These are phyloP conservation scores for Populus deltoides DNA, from an alignment of 345 rosid species.

Conservation along the genomic window DNA sequence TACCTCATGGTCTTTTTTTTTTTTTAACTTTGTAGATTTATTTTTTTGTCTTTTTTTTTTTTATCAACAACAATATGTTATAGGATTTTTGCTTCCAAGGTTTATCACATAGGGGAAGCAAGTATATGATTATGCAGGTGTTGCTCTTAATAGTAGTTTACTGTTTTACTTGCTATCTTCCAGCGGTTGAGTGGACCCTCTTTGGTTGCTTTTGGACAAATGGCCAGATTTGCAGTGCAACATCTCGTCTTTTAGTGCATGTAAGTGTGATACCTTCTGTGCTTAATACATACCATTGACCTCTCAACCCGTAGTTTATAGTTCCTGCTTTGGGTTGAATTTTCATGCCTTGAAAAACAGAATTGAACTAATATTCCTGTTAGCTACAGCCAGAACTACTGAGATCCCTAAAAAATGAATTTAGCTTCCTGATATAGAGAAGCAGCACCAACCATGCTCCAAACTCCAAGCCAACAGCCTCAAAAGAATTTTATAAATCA, in stretches of 20 bases:
- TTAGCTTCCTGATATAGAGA: not conserved
- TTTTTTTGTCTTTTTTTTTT: not conserved
- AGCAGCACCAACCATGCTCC: not conserved
- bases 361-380: not conserved
- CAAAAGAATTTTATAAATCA: not conserved
- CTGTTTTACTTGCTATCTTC: slow-evolving; percentile 15
- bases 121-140: not conserved
- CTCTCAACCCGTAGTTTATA: not conserved
- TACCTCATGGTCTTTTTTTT: slow-evolving; percentile 5
- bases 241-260: slow-evolving; percentile 90
- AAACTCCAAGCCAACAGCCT: not conserved
- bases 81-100: slow-evolving; percentile 4
- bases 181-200: slow-evolving; percentile 86
- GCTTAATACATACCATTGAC: not conserved
- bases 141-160: not conserved
- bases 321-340: not conserved
- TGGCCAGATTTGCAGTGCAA: slow-evolving; percentile 98
- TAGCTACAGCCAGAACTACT: not conserved
- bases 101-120: not conserved
- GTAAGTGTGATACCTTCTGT: slow-evolving; percentile 39
- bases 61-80: slow-evolving; percentile 10
- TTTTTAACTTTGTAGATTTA: not conserved
- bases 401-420: not conserved
- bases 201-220: slow-evolving; percentile 97
- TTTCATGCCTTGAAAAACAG: slow-evolving; percentile 2